A percentile compares a stretch with the other conserved stretches of the same genome.
phyloP scores from a whole-genome alignment of 1,284 basidiomycete species.

The Leccinum solheimii region DNA sequence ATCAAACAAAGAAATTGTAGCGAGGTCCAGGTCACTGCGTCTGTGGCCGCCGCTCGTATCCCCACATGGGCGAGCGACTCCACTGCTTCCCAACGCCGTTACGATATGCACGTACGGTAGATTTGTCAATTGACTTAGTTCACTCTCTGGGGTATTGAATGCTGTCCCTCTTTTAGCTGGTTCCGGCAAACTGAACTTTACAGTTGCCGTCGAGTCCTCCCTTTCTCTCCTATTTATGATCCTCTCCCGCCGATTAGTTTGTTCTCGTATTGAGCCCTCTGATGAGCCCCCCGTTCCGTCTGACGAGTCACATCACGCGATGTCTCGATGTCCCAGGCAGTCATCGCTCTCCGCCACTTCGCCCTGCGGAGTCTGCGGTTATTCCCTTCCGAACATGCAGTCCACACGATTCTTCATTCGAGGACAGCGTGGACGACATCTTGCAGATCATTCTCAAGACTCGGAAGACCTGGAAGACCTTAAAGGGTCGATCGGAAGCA shows the following conservation, averaged over 20 bases:
- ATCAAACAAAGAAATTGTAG: not conserved
- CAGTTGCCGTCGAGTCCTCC: conserved; percentile 22
- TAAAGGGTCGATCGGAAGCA: conserved; percentile 61
- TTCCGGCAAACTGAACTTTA: conserved; percentile 22
- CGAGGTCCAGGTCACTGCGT: not conserved
- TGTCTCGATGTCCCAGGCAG: not conserved
- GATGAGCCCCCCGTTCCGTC: conserved; percentile 16
- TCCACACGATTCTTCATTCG: conserved; percentile 14
- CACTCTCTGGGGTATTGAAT: not conserved
- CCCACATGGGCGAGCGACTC: conserved; percentile 14
- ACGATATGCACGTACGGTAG: not conserved
- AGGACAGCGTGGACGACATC: conserved; percentile 42
- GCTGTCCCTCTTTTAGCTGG: conserved; percentile 14
- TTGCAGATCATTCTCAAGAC: conserved; percentile 65
- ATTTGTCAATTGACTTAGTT: not conserved
- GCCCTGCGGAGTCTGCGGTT: conserved; percentile 9
- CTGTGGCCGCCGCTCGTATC: conserved; percentile 6
- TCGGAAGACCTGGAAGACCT: conserved; percentile 73
- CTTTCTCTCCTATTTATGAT: conserved; percentile 31
- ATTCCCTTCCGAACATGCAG: conserved; percentile 7
- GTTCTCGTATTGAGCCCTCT: conserved; percentile 6
- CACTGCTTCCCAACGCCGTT: conserved; percentile 14
- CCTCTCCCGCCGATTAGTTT: not conserved
- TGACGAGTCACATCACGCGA: conserved; percentile 7
- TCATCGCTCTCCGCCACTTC: not conserved